phyloP scores from a whole-genome alignment of 192 early-diverging fungal species.

The Mycoemilia scoparia region DNA sequence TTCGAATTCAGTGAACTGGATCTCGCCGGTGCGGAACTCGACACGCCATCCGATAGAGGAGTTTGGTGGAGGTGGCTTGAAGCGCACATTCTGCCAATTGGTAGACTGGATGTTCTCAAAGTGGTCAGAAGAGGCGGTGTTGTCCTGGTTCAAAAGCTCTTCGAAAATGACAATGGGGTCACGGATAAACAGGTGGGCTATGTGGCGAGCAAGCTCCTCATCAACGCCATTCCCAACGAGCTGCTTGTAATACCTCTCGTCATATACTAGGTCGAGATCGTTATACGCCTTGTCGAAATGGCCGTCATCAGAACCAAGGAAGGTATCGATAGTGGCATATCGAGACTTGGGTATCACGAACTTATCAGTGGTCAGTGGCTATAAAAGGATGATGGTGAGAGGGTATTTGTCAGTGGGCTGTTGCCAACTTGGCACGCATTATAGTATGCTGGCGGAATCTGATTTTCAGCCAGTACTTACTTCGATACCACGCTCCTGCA shows the following conservation, averaged over 20 bases:
- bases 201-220: slow-evolving; percentile 71
- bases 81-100: slow-evolving; percentile 98
- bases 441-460: too few relatives aligned
- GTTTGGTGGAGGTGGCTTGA: slow-evolving; percentile 90
- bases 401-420: too few relatives aligned
- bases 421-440: too few relatives aligned
- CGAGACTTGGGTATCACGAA: slow-evolving; percentile 89
- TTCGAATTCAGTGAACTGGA: slow-evolving; percentile 91
- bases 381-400: too few relatives aligned
- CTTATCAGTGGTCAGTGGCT: slow-evolving; percentile 49
- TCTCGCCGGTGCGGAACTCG: slow-evolving; percentile 93
- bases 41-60: slow-evolving; percentile 93
- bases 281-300: slow-evolving; percentile 79
- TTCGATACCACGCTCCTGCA: slow-evolving; percentile 73
- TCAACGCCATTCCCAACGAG: slow-evolving; percentile 67
- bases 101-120: slow-evolving; percentile 99
- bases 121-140: slow-evolving; percentile 72
- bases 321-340: slow-evolving; percentile 86
- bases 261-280: slow-evolving; percentile 68
- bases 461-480: too few relatives aligned
- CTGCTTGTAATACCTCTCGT: slow-evolving; percentile 55
- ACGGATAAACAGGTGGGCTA: slow-evolving; percentile 93
- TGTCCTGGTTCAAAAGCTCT: slow-evolving; percentile 76
- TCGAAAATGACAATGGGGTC: slow-evolving; percentile 91
- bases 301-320: slow-evolving; percentile 48